Evolutionary conservation across 371 early-diverging fungal species (phyloP).

Genomic region (Apophysomyces variabilis): DNA sequence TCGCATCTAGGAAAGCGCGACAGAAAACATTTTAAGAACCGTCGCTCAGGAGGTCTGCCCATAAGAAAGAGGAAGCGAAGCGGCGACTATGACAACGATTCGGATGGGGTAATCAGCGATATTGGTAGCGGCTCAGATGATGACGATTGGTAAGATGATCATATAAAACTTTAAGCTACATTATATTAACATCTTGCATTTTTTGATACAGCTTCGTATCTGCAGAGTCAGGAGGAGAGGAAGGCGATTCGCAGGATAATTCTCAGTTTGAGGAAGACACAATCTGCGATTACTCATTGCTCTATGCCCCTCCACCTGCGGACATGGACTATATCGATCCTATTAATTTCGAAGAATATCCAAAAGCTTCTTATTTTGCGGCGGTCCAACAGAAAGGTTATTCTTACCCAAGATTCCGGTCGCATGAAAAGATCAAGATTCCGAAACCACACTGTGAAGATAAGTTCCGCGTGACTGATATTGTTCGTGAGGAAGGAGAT

Average conservation of each 20-base stretch:
- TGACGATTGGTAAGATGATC: constrained; percentile 33
- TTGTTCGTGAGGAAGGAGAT: constrained; percentile 19
- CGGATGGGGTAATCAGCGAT: constrained; percentile 15
- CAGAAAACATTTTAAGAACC: constrained; percentile 26
- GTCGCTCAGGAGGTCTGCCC: not conserved
- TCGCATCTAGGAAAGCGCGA: constrained; percentile 33
- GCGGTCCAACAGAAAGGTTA: constrained; percentile 69
- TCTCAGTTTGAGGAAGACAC: constrained; percentile 44
- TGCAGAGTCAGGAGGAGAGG: constrained; percentile 27
- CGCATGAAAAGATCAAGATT: constrained; percentile 58
- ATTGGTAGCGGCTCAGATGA: constrained; percentile 31
- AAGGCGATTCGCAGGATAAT: constrained; percentile 23
- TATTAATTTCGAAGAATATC: constrained; percentile 47
- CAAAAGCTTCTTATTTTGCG: constrained; percentile 58
- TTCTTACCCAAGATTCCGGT: constrained; percentile 66
- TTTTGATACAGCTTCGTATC: constrained; percentile 20
- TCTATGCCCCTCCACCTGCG: constrained; percentile 42
- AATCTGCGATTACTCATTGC: constrained; percentile 43
- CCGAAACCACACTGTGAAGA: constrained; percentile 69
- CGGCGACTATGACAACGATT: constrained; percentile 1
- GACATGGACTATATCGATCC: constrained; percentile 45
- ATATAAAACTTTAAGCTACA: not conserved
- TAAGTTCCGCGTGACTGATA: constrained; percentile 62
- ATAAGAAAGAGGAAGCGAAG: constrained; percentile 3
- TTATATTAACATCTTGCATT: not conserved